Conservation (phyloP, 441 rosid species). For the Brassica balearica region DNA sequence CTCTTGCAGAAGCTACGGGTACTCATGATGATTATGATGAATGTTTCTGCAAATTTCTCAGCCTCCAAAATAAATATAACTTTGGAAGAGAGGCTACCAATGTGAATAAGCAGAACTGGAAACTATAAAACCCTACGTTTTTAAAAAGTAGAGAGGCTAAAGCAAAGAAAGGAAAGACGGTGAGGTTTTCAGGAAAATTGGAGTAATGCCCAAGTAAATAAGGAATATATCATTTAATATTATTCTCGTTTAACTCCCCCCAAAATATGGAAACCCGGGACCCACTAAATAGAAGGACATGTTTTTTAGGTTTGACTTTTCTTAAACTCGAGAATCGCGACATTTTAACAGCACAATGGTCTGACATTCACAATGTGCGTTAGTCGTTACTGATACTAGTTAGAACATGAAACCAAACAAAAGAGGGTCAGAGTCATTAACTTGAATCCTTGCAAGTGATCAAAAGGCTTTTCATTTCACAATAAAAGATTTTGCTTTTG, state of each 20-base stretch:
- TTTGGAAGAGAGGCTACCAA: constrained; percentile 19
- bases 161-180: constrained; percentile 13
- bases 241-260: background rate
- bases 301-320: constrained; percentile 1
- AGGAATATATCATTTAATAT: constrained; percentile 5
- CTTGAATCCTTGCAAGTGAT: background rate
- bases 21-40: constrained; percentile 25
- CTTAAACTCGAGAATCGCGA: no score
- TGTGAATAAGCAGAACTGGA: constrained; percentile 22
- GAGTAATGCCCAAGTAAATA: constrained; percentile 43
- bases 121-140: constrained; percentile 18
- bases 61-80: constrained; percentile 10
- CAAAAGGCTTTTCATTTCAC: no score
- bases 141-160: constrained; percentile 30
- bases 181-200: constrained; percentile 17
- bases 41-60: background rate
- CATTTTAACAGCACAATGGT: no score
- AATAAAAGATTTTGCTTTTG: no score
- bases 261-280: background rate
- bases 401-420: background rate
- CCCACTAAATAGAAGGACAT: background rate
- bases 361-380: no score
- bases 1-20: constrained; percentile 21
- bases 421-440: background rate
- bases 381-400: background rate